Evolutionary conservation across 2,329 filamentous ascomycete genomes (phyloP), one percentile per base, ranked within the genome.

Genomic region (Coniella vitis): DNA sequence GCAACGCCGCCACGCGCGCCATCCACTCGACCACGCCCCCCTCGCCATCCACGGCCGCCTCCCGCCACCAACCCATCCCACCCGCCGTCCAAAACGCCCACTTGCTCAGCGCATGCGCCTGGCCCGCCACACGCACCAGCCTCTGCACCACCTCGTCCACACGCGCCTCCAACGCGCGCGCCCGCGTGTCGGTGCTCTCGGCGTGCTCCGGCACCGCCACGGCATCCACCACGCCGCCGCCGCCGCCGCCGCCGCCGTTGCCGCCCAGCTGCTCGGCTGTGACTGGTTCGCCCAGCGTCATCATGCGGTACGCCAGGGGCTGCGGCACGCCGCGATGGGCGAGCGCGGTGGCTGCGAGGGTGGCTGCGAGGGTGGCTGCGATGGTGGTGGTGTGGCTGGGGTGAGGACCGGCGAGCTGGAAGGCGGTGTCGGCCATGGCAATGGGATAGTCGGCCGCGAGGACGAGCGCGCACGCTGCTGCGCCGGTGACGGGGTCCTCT

Each of bases 1-100:
- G 61, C 48, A 62, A 19, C 1, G 56, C 57, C 63, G 65, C 65
- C 1, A 61, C 55, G 14, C 53, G 46, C 0, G 56, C 58, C 0
- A 62, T 59, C 61, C 63, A 65, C 25, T 41, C 32, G 4, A 53
- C 50, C 10, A 62, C 62, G 22, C 57, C 59, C 42, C 55, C 53
- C 21, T 57, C 60, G 2, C 58, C 61, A 45, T 62, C 60, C 38
- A 31, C 53, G 52, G 1, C 51, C 53, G 7, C 55, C 2, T 41
- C 44, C 1, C 25, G 31, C 2, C 19, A 42, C 17, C 53, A 54
- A 0, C 14, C 38, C 21, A 63, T 47, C 2, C 55, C 54, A n/a
- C 57, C 38, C 55, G 65, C 63, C 7, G 62, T 60, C 63, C 63
- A 65, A 44, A 58, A 66, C 0, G 62, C 62, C 63, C 64, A 66